Base-by-base conservation (phyloP, 148 eudicot species). In the Vaccinium corymbosum region DNA sequence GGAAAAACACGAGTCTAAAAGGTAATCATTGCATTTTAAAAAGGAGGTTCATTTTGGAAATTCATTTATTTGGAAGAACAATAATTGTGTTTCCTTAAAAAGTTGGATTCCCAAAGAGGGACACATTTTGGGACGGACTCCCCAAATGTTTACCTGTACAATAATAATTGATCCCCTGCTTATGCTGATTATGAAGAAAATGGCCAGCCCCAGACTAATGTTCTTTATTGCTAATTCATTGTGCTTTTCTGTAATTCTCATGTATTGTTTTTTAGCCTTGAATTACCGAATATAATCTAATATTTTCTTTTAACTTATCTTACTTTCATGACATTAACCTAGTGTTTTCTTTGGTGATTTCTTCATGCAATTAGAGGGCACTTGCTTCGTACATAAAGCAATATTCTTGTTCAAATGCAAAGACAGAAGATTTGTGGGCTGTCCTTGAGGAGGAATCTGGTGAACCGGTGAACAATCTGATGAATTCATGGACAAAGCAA, bases 401-500 rank as follows among this genome's bases (percentile, higher is more conserved):
- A 83, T 88, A 95, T 90, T 94, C 98, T 80, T 95, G 92, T 88
- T 97, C 98, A 78, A 97, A 97, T 88, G 96, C 99, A 56, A 95
- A 92, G 91, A 97, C 99, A 22, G 99, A 97, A 86, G 98, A 97
- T 89, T 85, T 97, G 81, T 97, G 99, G 99, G 91, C 93, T 85
- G 99, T 89, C 55, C 95, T 95, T 48, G 92, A 95, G 90, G 94
- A 94, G 80, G 94, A 92, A 88, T 97, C 99, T 79, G 91, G 91
- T 79, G 95, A 95, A 89, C 98, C 98, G 25, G 99, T 97, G 78
- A 93, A 91, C 87, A 90, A 90, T 82, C 86, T 97, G 71, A 97
- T 97, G 99, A 90, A 87, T 85, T 87, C 98, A 32, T 97, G 99
- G 98, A 97, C 99, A 74, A 94, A 97, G 85, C 98, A 95, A 90